Evolutionary conservation across 139 green algal species (phyloP), one percentile per base, ranked within the genome.

Genomic region (Gonium pectorale): DNA sequence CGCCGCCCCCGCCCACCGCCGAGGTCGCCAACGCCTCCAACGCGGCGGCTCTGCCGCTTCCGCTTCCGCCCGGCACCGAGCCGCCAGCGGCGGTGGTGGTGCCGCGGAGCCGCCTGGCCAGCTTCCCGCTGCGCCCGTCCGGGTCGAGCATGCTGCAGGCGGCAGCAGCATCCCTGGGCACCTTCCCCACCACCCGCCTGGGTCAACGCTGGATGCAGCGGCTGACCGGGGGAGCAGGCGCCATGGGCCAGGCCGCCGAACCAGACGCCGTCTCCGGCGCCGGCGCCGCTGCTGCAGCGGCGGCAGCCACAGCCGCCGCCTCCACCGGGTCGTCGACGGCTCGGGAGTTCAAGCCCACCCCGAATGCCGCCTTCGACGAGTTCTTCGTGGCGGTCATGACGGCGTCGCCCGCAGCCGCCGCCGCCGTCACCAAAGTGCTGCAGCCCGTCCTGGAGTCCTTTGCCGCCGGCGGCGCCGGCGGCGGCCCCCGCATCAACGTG

Each of bases 371-470:
- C 7, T 85, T 77, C 4, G 79, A 56, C 27, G 13, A 29, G 1
- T 85, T 85, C 64, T 85, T 85, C 37, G 63, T 85, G 22, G 15
- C 51, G 2, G 35, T 27, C 17, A 85, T 85, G 79, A 85, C 79
- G 15, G 79, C 79, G 13, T 85, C 79, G 26, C 79, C 79, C 33
- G 79, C 79, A 2, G 79, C 79, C 15, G 64, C 79, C 21, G 21
- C 41, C 0, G 62, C 77, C 1, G 29, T 83, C 43, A 31, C 62
- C 9, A 7, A 4, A 21, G 19, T 51, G 41, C 62, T 83, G 33
- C 62, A 74, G 31, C 62, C 77, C 1, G 43, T 51, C 0, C 62
- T 83, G 13, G 75, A 71, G 31, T 31, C 15, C 17, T 21, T 71
- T 17, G 27, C 35, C 13, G 52, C 9, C 26, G 24, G 40, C 7